These are phyloP conservation scores for Didymellaceae sp. DNA, from an alignment of 2,329 filamentous ascomycete genomes.

Conservation along the genomic window DNA sequence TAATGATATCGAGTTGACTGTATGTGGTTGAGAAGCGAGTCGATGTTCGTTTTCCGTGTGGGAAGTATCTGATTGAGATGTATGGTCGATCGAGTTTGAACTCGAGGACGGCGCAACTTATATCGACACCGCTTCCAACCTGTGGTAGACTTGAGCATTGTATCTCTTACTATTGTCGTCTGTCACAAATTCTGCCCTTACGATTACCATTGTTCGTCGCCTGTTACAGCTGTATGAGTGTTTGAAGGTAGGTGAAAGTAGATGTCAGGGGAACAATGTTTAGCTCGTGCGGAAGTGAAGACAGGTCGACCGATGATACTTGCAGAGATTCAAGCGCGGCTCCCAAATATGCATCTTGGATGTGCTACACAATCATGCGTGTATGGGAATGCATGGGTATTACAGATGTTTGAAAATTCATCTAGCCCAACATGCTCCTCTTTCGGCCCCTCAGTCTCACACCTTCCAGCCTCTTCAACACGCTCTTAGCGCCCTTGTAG, in stretches of 20 bases:
- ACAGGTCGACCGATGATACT: neutral
- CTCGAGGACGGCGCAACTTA: neutral
- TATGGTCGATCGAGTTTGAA: neutral
- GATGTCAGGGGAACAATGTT: neutral
- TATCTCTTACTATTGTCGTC: slow-evolving; percentile 8
- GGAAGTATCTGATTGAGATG: neutral
- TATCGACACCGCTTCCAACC: neutral
- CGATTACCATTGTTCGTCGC: slow-evolving; percentile 4
- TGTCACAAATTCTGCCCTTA: neutral
- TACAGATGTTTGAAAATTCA: neutral
- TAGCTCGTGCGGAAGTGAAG: neutral
- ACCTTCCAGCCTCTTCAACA: slow-evolving; percentile 84
- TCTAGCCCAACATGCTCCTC: slow-evolving; percentile 92
- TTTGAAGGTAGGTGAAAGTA: neutral
- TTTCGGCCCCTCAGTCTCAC: slow-evolving; percentile 94
- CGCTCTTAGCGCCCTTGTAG: slow-evolving; percentile 76
- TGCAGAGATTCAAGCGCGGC: no score
- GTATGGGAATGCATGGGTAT: slow-evolving; percentile 4
- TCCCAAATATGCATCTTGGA: no score
- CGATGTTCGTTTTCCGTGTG: neutral
- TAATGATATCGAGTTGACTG: neutral
- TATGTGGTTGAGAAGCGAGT: neutral
- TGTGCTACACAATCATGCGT: no score
- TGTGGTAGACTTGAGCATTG: neutral
- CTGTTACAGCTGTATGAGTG: no score